These are phyloP conservation scores for Amanita brunnescens DNA, from an alignment of 768 basidiomycete genomes.

Conservation along the genomic window DNA sequence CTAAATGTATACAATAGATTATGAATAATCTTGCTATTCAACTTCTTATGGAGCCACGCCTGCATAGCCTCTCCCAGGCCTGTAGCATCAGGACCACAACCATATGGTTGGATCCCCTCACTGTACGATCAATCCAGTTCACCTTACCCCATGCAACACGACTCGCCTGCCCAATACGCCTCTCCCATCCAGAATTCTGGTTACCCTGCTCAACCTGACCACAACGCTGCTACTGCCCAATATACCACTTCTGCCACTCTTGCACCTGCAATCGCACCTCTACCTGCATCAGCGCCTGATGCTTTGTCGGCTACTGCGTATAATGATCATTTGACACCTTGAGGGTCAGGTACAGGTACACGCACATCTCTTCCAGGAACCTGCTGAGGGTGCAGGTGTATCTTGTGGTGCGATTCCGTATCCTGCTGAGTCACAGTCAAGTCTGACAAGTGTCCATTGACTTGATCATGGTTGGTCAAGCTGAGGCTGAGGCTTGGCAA, in stretches of 20 bases:
- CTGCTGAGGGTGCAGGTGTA: background rate
- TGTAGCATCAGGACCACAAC: slow-evolving; percentile 17
- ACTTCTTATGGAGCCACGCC: slow-evolving; percentile 1
- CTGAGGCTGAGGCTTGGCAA: no score
- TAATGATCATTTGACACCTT: background rate
- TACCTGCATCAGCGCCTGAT: slow-evolving; percentile 13
- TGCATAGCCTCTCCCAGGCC: slow-evolving; percentile 1
- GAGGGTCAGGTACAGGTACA: background rate
- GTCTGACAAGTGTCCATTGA: slow-evolving; percentile 10
- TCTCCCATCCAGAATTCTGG: no score
- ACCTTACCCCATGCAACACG: background rate
- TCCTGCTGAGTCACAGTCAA: slow-evolving; percentile 17
- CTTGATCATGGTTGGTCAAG: slow-evolving; percentile 1
- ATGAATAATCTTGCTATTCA: slow-evolving; percentile 41
- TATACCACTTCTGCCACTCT: slow-evolving; percentile 5
- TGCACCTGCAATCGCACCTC: no score
- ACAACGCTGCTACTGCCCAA: no score
- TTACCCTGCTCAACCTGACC: no score
- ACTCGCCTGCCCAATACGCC: background rate
- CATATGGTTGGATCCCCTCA: slow-evolving; percentile 44
- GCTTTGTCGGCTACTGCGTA: no score
- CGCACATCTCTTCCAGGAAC: background rate
- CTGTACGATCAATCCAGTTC: slow-evolving; percentile 36
- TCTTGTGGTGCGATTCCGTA: slow-evolving; percentile 9
- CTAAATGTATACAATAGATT: slow-evolving; percentile 32